A percentile compares a stretch with the other conserved stretches of the same genome.
Evolutionary conservation across 208 protist genomes (phyloP).

Genomic region (Acanthamoeba polyphaga): DNA sequence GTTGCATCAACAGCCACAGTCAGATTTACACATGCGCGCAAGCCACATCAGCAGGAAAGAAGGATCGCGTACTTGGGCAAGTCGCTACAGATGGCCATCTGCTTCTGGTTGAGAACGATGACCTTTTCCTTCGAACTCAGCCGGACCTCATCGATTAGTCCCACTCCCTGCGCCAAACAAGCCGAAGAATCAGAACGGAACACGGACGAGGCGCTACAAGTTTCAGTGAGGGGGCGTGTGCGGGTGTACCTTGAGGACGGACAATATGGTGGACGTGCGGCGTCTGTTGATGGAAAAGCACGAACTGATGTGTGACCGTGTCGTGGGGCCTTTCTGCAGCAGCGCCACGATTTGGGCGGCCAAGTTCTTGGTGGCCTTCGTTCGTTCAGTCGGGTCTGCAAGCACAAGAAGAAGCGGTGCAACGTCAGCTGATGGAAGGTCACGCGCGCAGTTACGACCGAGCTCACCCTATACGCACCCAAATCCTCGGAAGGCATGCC

Average conservation of each 20-base stretch:
- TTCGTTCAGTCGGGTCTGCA: background rate
- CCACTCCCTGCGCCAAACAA: background rate
- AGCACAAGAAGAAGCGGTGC: background rate
- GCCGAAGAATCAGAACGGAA: background rate
- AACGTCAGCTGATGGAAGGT: background rate
- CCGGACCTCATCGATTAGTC: background rate
- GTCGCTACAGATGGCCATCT: background rate
- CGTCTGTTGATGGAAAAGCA: background rate
- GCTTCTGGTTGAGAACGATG: background rate
- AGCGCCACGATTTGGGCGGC: background rate
- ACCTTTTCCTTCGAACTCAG: background rate
- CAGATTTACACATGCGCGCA: background rate
- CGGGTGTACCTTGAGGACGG: constrained; percentile 1
- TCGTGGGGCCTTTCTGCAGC: background rate
- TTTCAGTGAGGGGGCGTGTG: background rate
- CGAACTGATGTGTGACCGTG: background rate
- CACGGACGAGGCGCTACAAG: background rate
- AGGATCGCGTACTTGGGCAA: background rate
- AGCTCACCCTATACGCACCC: no score
- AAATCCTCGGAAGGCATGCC: no score
- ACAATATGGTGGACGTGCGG: background rate
- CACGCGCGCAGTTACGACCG: no score
- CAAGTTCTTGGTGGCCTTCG: background rate
- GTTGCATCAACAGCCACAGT: background rate
- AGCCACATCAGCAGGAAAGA: background rate